A percentile compares a stretch with the other conserved stretches of the same genome.
Evolutionary conservation across 257 asterid species (phyloP).

Genomic region (Solanum pennellii): DNA sequence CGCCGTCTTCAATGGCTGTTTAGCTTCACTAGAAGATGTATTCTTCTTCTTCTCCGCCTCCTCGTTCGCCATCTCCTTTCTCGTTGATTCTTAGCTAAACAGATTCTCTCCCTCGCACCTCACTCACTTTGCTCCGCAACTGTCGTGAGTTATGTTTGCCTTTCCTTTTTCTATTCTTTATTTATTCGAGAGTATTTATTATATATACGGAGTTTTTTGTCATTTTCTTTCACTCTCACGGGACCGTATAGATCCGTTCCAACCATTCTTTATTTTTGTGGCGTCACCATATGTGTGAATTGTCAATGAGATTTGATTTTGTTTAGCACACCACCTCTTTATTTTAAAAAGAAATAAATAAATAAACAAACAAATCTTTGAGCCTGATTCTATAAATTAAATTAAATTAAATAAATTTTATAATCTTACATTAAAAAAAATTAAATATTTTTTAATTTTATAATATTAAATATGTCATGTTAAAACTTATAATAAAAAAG

Average conservation of each 20-base stretch:
- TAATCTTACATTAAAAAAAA: too few relatives aligned
- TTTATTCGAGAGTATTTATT: too few relatives aligned
- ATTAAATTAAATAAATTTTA: too few relatives aligned
- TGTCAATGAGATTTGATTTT: background rate
- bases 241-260: background rate
- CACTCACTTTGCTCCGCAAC: background rate
- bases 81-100: constrained; percentile 16
- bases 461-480: too few relatives aligned
- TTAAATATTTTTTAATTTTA: too few relatives aligned
- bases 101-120: background rate
- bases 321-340: background rate
- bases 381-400: background rate
- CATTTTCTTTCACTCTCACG: background rate
- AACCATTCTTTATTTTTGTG: background rate
- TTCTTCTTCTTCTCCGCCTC: background rate
- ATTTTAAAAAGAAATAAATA: background rate
- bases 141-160: background rate
- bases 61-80: constrained; percentile 21
- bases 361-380: background rate
- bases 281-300: background rate
- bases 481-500: too few relatives aligned
- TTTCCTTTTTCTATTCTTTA: background rate
- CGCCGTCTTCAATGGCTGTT: constrained; percentile 3
- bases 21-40: constrained; percentile 10
- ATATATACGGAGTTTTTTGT: background rate